Evolutionary conservation across 2,329 filamentous ascomycete species (phyloP), one percentile per base, ranked within the genome.

Genomic region (Alternaria tenuissima): DNA sequence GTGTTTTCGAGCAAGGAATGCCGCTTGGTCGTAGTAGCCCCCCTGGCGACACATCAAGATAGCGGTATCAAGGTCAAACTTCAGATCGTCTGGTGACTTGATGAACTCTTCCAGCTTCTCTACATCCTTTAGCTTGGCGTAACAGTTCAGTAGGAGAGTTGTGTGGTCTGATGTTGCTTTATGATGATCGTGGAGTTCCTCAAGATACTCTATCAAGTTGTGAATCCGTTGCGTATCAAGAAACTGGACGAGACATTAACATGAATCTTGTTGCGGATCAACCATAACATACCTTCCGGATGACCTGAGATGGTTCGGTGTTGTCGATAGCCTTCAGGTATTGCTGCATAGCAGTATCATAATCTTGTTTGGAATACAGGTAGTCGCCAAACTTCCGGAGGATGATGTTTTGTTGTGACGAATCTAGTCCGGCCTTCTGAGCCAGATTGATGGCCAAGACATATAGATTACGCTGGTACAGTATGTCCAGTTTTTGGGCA

Each of bases 341-440:
- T 77, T 98, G 95, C 71, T 96, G 91, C 96, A 99, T 99, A n/a
- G 96, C 94, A 7, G 92, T 95, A 74, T 99, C 95, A 73, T 94
- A 99, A 74, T 97, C 94, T 5, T 91, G 93, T 73, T 96, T 97
- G 66, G 96, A 92, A 72, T 99, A 98, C 4, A 98, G 80, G 72
- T 94, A 92, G 76, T 99, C 95, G 12, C 94, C 95, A 77, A 97
- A 98, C 75, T 90, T 94, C 59, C 94, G 89, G 74, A 94, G 96
- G 59, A 99, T 99, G 59, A 91, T 84, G 71, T 96, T 97, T 70
- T 96, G 92, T 77, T 97, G 92, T 47, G 89, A 83, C 3, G 82
- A 80, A 76, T 94, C 92, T 71, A 97, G 85, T 1, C 93, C 92
- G 9, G 90, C 89, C 77, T 96, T 97, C 72, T 96, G 93, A 0